A percentile compares a stretch with the other conserved stretches of the same genome.
Evolutionary conservation across 257 asterid species (phyloP).

Genomic region (Marsdenia floribunda): DNA sequence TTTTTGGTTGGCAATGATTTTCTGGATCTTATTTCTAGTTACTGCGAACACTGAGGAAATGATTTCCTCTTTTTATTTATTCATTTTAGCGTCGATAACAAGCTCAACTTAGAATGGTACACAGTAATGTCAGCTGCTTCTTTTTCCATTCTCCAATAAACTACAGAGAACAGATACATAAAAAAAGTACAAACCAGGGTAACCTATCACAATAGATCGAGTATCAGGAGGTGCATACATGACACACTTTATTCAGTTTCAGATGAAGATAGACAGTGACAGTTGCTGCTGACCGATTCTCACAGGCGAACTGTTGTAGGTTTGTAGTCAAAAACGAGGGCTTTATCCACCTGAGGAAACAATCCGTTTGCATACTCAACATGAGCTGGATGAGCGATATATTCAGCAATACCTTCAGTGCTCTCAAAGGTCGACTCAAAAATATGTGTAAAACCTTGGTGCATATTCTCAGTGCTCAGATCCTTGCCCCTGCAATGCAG

Average conservation of each 20-base stretch:
- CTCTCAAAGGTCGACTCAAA: conserved; percentile 82
- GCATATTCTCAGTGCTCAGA: conserved; percentile 65
- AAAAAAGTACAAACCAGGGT: background rate
- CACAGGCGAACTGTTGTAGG: conserved; percentile 45
- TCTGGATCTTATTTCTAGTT: too few relatives aligned
- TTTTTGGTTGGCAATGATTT: background rate
- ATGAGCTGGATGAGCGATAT: conserved; percentile 56
- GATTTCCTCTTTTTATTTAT: too few relatives aligned
- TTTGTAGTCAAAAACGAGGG: conserved; percentile 59
- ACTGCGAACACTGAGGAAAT: too few relatives aligned
- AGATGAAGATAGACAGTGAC: background rate
- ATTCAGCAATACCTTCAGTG: conserved; percentile 70
- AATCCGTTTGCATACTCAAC: conserved; percentile 46
- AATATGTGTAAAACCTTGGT: conserved; percentile 88
- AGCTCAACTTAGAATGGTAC: background rate
- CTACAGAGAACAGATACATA: background rate
- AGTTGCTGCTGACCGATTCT: conserved; percentile 8
- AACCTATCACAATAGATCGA: background rate
- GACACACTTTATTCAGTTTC: background rate
- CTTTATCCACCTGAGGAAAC: conserved; percentile 59
- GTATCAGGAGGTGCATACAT: background rate
- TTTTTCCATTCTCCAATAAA: background rate
- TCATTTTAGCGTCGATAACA: background rate
- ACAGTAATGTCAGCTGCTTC: background rate
- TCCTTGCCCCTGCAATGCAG: conserved; percentile 63